Evolutionary conservation across 116 monocot genomes (phyloP).

Genomic region (Posidonia oceanica): DNA sequence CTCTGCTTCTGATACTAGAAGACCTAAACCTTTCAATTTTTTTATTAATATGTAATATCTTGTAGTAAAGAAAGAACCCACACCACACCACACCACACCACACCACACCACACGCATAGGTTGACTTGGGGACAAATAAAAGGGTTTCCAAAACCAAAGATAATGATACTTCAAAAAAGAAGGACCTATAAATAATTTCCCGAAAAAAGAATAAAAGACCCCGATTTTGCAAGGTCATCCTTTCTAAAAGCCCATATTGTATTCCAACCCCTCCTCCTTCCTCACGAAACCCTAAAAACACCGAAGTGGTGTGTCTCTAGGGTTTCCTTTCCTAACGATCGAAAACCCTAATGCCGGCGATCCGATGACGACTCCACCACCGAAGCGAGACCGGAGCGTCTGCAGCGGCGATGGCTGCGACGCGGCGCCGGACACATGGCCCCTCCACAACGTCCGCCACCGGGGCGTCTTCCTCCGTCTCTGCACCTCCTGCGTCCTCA

Average conservation of each 20-base stretch:
- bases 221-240: neutral
- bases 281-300: slow-evolving; percentile 3
- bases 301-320: neutral
- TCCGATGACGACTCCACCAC: neutral
- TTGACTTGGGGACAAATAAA: no score
- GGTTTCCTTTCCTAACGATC: neutral
- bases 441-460: slow-evolving; percentile 54
- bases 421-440: slow-evolving; percentile 34
- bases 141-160: no score
- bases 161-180: no score
- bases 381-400: slow-evolving; percentile 2
- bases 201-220: no score
- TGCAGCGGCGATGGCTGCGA: slow-evolving; percentile 51
- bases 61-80: no score
- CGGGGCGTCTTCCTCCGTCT: slow-evolving; percentile 38
- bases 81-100: no score
- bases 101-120: no score
- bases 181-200: no score
- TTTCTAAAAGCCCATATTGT: neutral
- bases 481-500: slow-evolving; percentile 75
- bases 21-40: no score
- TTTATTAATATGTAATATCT: no score
- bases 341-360: slow-evolving; percentile 2
- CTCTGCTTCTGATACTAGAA: no score
- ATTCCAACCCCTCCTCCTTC: neutral